Percentiles rank a stretch among this genome's conserved stretches.
Conservation (phyloP, 495 filamentous ascomycete species). For the Lentithecium fluviatile region DNA sequence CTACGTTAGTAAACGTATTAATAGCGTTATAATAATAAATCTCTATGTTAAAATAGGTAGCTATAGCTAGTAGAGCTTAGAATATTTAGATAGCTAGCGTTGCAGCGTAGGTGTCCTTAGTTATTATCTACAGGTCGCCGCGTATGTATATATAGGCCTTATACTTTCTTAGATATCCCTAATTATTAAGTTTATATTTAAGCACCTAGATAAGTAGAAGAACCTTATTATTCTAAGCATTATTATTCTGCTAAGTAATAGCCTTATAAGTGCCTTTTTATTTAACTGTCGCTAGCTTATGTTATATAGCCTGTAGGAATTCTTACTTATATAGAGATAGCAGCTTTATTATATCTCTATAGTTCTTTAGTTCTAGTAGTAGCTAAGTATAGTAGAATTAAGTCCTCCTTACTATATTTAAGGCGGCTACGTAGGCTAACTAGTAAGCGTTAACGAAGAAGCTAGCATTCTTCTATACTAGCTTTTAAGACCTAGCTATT, state of each 20-base stretch:
- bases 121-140: constrained; percentile 8
- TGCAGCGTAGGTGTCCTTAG: constrained; percentile 15
- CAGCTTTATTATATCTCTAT: too few species aligned
- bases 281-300: too few species aligned
- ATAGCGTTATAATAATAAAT: constrained; percentile 14
- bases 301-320: too few species aligned
- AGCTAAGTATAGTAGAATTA: too few species aligned
- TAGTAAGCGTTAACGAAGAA: too few species aligned
- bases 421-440: too few species aligned
- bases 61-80: constrained; percentile 10
- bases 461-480: too few species aligned
- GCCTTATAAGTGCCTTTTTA: too few species aligned
- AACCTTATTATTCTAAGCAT: not conserved
- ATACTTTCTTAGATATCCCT: not conserved
- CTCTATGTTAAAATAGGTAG: constrained; percentile 8
- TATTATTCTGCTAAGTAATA: not conserved
- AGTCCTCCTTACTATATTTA: too few species aligned
- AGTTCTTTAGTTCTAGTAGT: too few species aligned
- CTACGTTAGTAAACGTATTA: constrained; percentile 13
- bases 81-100: constrained; percentile 17
- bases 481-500: too few species aligned
- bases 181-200: constrained; percentile 2
- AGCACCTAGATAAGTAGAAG: not conserved
- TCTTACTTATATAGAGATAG: too few species aligned
- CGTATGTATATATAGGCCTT: not conserved